Evolutionary conservation across 768 basidiomycete species (phyloP).

Genomic region (Porphyrellus cyaneotinctus): DNA sequence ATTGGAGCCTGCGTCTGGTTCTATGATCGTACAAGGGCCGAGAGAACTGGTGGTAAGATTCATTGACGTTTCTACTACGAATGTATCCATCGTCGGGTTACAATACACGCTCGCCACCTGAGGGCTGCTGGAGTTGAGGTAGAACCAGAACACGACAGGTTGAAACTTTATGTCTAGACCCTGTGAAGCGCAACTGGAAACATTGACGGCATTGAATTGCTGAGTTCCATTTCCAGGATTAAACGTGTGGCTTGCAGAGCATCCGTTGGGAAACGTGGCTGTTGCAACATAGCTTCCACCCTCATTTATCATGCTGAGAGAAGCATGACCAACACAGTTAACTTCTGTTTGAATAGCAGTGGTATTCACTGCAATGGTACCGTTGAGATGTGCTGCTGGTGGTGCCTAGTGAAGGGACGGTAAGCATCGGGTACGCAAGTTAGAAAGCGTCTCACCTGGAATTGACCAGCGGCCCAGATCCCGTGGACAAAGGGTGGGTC

Average conservation of each 20-base stretch:
- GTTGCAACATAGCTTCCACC: conserved; percentile 35
- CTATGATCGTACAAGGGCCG: conserved; percentile 32
- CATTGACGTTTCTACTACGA: conserved; percentile 40
- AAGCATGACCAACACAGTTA: conserved; percentile 44
- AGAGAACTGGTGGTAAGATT: conserved; percentile 43
- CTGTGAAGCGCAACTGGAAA: conserved; percentile 29
- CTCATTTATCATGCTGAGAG: conserved; percentile 22
- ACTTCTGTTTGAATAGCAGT: conserved; percentile 42
- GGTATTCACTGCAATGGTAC: conserved; percentile 48
- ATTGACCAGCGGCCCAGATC: conserved; percentile 53
- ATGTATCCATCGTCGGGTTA: conserved; percentile 43
- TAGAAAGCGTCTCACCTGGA: conserved; percentile 36
- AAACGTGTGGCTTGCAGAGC: conserved; percentile 37
- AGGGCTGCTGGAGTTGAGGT: conserved; percentile 34
- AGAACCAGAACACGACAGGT: conserved; percentile 71
- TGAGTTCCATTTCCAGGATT: conserved; percentile 34
- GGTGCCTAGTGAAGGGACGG: conserved; percentile 37
- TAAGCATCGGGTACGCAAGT: neutral
- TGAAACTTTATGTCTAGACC: conserved; percentile 37
- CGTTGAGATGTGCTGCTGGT: conserved; percentile 41
- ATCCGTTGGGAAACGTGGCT: conserved; percentile 49
- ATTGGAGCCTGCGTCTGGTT: conserved; percentile 36
- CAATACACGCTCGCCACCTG: conserved; percentile 57
- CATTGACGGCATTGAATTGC: conserved; percentile 49
- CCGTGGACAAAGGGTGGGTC: conserved; percentile 56